These are phyloP conservation scores for Perkinsus olseni DNA, from an alignment of 169 alveolate species.

Conservation along the genomic window DNA sequence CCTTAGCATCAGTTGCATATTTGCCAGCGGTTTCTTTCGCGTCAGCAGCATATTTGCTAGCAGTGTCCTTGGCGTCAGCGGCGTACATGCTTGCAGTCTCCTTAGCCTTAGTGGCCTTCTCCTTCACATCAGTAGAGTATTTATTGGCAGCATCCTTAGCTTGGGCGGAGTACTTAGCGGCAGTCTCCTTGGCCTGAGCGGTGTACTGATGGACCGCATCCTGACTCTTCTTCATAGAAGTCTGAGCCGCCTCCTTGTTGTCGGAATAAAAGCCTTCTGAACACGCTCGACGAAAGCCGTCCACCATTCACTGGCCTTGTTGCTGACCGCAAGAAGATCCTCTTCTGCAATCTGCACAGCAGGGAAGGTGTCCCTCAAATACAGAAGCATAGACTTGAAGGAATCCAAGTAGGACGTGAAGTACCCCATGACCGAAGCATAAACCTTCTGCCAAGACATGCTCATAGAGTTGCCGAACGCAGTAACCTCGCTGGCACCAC, in stretches of 20 bases:
- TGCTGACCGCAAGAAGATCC: background rate
- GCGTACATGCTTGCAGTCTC: background rate
- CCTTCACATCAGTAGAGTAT: background rate
- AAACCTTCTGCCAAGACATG: background rate
- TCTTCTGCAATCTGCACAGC: background rate
- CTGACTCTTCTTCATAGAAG: background rate
- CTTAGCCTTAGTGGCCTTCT: background rate
- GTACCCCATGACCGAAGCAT: background rate
- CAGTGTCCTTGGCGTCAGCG: background rate
- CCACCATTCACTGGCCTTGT: background rate
- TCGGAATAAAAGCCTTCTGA: background rate
- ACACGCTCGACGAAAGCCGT: background rate
- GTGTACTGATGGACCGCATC: background rate
- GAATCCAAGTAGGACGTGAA: background rate
- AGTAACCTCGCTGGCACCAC: background rate
- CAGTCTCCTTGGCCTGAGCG: background rate
- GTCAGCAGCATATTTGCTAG: background rate
- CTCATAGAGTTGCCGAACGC: background rate
- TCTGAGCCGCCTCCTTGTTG: background rate
- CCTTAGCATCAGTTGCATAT: background rate
- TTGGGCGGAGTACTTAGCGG: background rate
- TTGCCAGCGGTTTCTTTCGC: background rate
- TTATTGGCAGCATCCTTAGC: background rate
- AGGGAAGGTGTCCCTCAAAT: background rate
- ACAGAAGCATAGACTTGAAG: background rate